Conservation (phyloP, 495 filamentous ascomycete species). For the Daldinia loculata region DNA sequence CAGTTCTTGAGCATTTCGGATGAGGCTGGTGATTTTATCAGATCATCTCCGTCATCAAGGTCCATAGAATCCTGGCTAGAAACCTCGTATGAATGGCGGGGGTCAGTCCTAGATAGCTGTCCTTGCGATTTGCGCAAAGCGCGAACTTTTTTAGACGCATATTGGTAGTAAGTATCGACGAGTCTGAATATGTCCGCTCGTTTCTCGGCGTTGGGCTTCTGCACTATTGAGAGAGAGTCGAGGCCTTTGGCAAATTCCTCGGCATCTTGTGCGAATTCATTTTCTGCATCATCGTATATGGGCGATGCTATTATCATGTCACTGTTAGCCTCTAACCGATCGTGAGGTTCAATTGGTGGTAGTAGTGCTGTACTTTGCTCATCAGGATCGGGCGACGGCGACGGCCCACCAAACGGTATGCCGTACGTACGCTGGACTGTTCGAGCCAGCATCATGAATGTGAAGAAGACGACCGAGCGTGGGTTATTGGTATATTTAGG, state of each 20-base stretch:
- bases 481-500: constrained; percentile 7
- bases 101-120: constrained; percentile 15
- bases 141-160: constrained; percentile 51
- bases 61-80: constrained; percentile 68
- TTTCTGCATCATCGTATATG: constrained; percentile 32
- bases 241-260: constrained; percentile 57
- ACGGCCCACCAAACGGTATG: constrained; percentile 31
- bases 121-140: constrained; percentile 48
- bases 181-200: constrained; percentile 55
- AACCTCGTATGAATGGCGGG: constrained; percentile 62
- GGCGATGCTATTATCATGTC: constrained; percentile 14
- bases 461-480: background rate
- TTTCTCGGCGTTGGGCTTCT: constrained; percentile 49
- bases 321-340: constrained; percentile 27
- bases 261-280: constrained; percentile 52
- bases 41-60: constrained; percentile 58
- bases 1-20: constrained; percentile 49
- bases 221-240: constrained; percentile 49
- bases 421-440: constrained; percentile 19
- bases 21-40: constrained; percentile 43
- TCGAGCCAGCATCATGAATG: constrained; percentile 33
- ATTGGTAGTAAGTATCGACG: constrained; percentile 55
- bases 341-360: constrained; percentile 18
- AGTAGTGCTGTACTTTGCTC: constrained; percentile 37
- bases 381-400: constrained; percentile 25